Evolutionary conservation across 495 filamentous ascomycete genomes (phyloP), one percentile per base, ranked within the genome.

Genomic region (Acidiella bohemica): DNA sequence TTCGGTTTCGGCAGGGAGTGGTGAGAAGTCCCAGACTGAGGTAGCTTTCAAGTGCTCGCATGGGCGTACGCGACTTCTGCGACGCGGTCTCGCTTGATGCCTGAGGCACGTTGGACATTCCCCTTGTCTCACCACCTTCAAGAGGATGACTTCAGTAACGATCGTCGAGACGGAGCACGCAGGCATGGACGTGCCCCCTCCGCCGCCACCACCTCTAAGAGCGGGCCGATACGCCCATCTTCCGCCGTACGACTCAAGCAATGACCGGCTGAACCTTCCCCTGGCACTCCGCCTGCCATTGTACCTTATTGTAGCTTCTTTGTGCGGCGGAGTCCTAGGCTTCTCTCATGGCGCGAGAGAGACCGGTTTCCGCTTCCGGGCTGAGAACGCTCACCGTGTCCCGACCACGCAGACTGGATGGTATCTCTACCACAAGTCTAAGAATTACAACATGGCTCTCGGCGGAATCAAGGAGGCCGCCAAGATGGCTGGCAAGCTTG

Each of bases 401-500:
- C 90, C 90, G 16, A 75, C 64, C 5, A 72, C 73, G n/a, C 73
- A 78, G 17, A 72, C 72, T 6, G 90, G 84, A 21, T 97, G 90
- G 90, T 97, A 84, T 56, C 73, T 95, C 20, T 97, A 97, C 57
- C 92, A 96, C 61, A 95, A 94, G 61, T 83, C 74, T 52, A 96
- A 96, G 63, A 95, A 94, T 57, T 95, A 96, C 63, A 72, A 81
- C 41, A 62, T 77, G 5, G 70, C 78, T 34, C 68, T 77, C 9
- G 83, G 81, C 2, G 90, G 78, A 0, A 59, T 87, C 10, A 72
- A 70, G 47, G 83, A 86, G 54, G 92, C 84, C 0, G 38, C 81
- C 28, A 78, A 72, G 51, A 78, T 85, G 71, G 88, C 81, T 4
- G 54, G 59, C n/a, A 79, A 71, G 52, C 56, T 93, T 11, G 70